These are phyloP conservation scores for Labyrinthula sp. DNA, from an alignment of 352 stramenopile species.

Conservation along the genomic window DNA sequence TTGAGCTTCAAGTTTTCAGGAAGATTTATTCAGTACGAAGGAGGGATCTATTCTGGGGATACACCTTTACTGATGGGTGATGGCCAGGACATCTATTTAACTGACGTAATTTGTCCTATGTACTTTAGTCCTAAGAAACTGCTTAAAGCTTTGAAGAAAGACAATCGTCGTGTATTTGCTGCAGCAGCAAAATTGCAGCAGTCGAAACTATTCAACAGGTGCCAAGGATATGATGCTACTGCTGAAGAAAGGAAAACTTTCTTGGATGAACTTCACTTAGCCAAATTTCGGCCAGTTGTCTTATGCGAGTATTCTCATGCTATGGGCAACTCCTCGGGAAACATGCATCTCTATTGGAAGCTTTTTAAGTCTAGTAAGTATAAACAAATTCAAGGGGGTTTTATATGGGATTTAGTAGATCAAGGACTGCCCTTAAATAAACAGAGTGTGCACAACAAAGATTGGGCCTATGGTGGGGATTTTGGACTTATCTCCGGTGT, in stretches of 20 bases:
- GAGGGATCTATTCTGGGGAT: constrained; percentile 24
- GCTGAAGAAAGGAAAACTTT: no score
- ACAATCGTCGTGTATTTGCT: background rate
- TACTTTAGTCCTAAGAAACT: constrained; percentile 32
- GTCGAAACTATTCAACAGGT: no score
- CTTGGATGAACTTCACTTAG: no score
- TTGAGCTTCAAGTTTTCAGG: no score
- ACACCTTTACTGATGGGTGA: constrained; percentile 11
- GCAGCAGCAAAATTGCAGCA: no score
- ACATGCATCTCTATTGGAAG: constrained; percentile 51
- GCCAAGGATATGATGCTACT: no score
- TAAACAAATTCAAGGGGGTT: constrained; percentile 50
- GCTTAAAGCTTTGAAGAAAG: constrained; percentile 11
- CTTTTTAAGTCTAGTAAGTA: constrained; percentile 37
- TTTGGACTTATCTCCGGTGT: constrained; percentile 20
- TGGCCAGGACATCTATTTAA: constrained; percentile 35
- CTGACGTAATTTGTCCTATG: constrained; percentile 50
- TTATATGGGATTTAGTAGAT: constrained; percentile 66
- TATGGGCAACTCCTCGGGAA: constrained; percentile 61
- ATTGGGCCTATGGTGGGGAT: constrained; percentile 35
- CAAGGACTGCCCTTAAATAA: constrained; percentile 40
- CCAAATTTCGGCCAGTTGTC: constrained; percentile 50
- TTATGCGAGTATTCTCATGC: constrained; percentile 60
- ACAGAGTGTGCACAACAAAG: background rate
- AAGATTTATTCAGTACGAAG: constrained; percentile 41